Conservation (phyloP, 441 rosid species). For the Populus trichocarpa region DNA sequence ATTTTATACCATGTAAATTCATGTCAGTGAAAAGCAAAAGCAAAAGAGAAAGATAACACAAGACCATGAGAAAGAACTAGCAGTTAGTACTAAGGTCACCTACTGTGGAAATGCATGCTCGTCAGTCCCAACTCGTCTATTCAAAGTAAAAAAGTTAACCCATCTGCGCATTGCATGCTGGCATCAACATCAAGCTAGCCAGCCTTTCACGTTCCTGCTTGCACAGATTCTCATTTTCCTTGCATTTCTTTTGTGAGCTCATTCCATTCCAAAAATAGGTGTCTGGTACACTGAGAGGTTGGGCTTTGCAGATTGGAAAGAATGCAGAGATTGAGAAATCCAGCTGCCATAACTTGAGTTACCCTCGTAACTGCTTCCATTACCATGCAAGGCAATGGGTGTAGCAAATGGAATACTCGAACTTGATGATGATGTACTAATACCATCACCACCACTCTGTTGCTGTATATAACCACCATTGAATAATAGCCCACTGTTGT, state of each 20-base stretch:
- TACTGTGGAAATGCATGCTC: background rate
- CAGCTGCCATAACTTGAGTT: conserved; percentile 43
- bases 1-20: background rate
- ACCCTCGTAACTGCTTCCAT: conserved; percentile 35
- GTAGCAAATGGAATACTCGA: conserved; percentile 42
- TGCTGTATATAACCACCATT: conserved; percentile 35
- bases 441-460: conserved; percentile 18
- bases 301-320: conserved; percentile 60
- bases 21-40: background rate
- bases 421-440: conserved; percentile 25
- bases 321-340: conserved; percentile 41
- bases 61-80: background rate
- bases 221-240: conserved; percentile 37
- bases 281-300: conserved; percentile 71
- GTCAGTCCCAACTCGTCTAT: background rate
- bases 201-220: conserved; percentile 1
- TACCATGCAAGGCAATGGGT: conserved; percentile 26
- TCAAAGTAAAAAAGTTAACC: background rate
- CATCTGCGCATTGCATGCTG: background rate
- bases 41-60: background rate
- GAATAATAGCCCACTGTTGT: conserved; percentile 29
- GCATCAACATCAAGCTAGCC: background rate
- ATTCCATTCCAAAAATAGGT: conserved; percentile 87
- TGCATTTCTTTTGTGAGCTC: conserved; percentile 29
- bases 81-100: background rate